These are phyloP conservation scores for Teratosphaeria gauchensis DNA, from an alignment of 2,329 filamentous ascomycete genomes.

Conservation along the genomic window DNA sequence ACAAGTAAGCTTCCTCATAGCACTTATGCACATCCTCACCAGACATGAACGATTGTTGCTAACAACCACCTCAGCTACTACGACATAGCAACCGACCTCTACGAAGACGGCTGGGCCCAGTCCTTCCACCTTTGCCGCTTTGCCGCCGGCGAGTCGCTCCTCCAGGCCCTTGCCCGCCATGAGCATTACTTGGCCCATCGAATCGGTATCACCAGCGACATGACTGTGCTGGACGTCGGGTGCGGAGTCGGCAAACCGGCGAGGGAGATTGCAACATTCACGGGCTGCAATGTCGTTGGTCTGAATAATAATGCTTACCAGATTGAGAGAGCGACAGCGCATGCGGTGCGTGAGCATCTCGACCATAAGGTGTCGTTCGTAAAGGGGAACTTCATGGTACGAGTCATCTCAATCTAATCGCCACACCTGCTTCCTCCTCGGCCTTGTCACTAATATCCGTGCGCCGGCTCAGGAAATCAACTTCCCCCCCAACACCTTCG, in stretches of 20 bases:
- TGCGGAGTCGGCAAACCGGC: conserved; percentile 25
- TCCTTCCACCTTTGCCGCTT: conserved; percentile 95
- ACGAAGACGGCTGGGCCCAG: conserved; percentile 90
- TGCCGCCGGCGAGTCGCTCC: conserved; percentile 69
- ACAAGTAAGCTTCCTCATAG: too few relatives aligned
- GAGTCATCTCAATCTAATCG: not conserved
- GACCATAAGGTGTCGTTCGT: conserved; percentile 68
- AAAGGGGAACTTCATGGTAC: conserved; percentile 50
- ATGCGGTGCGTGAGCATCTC: conserved; percentile 68
- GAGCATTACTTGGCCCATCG: conserved; percentile 22
- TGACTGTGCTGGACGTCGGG: conserved; percentile 24
- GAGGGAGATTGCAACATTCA: conserved; percentile 21
- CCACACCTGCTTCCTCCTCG: too few relatives aligned
- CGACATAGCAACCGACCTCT: conserved; percentile 90
- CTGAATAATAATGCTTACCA: conserved; percentile 23
- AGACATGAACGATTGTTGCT: too few relatives aligned
- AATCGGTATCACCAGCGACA: conserved; percentile 13
- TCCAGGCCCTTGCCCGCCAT: conserved; percentile 60
- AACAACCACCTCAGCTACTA: conserved; percentile 52
- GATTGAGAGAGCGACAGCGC: conserved; percentile 35
- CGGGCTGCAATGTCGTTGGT: conserved; percentile 20
- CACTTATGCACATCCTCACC: too few relatives aligned
- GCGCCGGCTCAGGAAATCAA: conserved; percentile 6
- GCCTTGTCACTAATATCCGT: too few relatives aligned
- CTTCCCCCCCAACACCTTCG: conserved; percentile 19